Percentiles rank a stretch among this genome's conserved stretches.
phyloP scores from a whole-genome alignment of 78 protist genomes.

The Andalucia godoyi region DNA sequence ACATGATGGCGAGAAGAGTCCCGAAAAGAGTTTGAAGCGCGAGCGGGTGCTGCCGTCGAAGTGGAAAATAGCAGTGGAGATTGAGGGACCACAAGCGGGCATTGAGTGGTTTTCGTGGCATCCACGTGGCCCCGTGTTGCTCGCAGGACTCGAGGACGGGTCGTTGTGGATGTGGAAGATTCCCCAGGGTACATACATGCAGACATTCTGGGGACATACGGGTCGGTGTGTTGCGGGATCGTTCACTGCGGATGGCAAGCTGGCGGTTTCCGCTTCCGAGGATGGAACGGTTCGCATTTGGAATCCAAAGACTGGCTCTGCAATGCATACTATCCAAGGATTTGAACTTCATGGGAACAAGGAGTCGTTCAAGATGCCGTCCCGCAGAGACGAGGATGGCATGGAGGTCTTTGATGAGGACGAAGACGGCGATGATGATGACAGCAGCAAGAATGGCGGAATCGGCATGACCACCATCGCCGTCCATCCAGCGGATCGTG shows the following conservation, averaged over 20 bases:
- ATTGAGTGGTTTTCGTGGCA: slow-evolving; percentile 10
- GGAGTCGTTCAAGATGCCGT: too few relatives aligned
- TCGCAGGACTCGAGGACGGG: slow-evolving; percentile 8
- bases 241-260: background rate
- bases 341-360: too few relatives aligned
- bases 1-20: too few relatives aligned
- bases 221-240: background rate
- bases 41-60: too few relatives aligned
- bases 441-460: too few relatives aligned
- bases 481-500: background rate
- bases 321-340: too few relatives aligned
- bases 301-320: background rate
- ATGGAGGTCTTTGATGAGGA: background rate
- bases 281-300: slow-evolving; percentile 3
- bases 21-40: too few relatives aligned
- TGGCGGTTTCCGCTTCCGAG: background rate
- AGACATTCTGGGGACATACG: slow-evolving; percentile 13
- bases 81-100: slow-evolving; percentile 17
- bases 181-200: slow-evolving; percentile 1
- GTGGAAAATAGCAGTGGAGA: too few relatives aligned
- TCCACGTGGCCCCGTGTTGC: background rate
- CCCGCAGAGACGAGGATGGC: background rate
- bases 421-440: too few relatives aligned
- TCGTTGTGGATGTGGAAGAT: slow-evolving; percentile 21
- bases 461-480: background rate